Conservation (phyloP, 2,329 filamentous ascomycete genomes). For the Chrysoporthe austroafricana region DNA sequence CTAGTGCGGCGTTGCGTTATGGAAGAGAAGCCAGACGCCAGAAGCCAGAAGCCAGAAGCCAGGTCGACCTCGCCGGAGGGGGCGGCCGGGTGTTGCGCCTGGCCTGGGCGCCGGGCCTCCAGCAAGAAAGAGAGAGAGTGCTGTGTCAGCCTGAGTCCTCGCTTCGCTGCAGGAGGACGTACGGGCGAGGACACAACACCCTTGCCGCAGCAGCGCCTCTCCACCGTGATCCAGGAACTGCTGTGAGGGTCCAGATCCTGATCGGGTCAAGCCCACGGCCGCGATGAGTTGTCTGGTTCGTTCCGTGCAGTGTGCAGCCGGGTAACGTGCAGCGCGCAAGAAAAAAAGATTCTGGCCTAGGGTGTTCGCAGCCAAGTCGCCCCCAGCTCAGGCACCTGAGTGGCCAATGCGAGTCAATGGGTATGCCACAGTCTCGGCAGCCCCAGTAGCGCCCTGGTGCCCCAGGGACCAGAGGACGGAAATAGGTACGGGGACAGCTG, state of each 20-base stretch:
- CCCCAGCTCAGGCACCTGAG: slow-evolving; percentile 1
- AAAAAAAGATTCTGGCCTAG: background rate
- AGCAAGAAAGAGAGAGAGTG: no score
- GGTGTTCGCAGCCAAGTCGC: slow-evolving; percentile 2
- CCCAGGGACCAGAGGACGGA: background rate
- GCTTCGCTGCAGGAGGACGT: slow-evolving; percentile 17
- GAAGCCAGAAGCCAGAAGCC: no score
- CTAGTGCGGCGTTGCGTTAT: no score
- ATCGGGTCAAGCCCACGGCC: slow-evolving; percentile 7
- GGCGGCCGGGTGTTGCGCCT: no score
- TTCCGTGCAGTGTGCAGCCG: slow-evolving; percentile 15
- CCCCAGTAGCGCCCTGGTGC: background rate
- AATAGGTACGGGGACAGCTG: slow-evolving; percentile 3
- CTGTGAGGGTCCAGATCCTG: slow-evolving; percentile 13
- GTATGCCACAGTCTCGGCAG: slow-evolving; percentile 3
- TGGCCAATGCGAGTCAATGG: slow-evolving; percentile 10
- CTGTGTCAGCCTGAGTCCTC: slow-evolving; percentile 6
- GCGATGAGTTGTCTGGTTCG: slow-evolving; percentile 16
- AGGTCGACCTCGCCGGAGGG: no score
- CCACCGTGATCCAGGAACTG: slow-evolving; percentile 28
- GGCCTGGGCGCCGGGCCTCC: no score
- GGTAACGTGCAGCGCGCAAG: slow-evolving; percentile 9
- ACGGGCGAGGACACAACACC: slow-evolving; percentile 6
- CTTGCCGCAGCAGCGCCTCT: slow-evolving; percentile 18
- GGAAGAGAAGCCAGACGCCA: no score